Evolutionary conservation across 2,329 filamentous ascomycete genomes (phyloP).

Genomic region (Colletotrichum chlorophyti): DNA sequence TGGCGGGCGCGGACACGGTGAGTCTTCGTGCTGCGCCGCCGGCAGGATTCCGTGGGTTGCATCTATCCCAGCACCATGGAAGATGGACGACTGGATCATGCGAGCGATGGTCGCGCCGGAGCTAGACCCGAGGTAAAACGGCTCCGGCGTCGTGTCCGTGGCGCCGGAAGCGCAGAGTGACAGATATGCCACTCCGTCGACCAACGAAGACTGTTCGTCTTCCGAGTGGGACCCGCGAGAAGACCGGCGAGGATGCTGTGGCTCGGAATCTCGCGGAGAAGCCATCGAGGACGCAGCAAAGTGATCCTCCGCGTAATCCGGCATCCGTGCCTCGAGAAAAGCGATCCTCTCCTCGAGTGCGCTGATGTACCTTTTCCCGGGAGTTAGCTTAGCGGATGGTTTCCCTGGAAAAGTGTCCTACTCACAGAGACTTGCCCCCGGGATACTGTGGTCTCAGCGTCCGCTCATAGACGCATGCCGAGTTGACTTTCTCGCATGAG

Average conservation of each 20-base stretch:
- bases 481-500: constrained; percentile 32
- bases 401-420: not conserved
- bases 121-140: constrained; percentile 36
- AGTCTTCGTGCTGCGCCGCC: not conserved
- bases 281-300: not conserved
- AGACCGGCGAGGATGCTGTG: not conserved
- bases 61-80: constrained; percentile 25
- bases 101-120: constrained; percentile 36
- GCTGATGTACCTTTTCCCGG: constrained; percentile 32
- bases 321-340: constrained; percentile 36
- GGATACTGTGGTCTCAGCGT: constrained; percentile 35
- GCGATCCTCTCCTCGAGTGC: constrained; percentile 37
- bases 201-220: constrained; percentile 31
- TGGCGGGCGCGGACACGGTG: constrained; percentile 9
- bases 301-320: constrained; percentile 36
- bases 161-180: constrained; percentile 35
- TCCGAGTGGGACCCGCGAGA: constrained; percentile 27
- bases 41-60: constrained; percentile 7
- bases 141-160: constrained; percentile 33
- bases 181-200: constrained; percentile 35
- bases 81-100: constrained; percentile 36
- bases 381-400: not conserved
- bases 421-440: constrained; percentile 35
- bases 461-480: constrained; percentile 34
- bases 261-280: not conserved